Conservation (phyloP, 768 basidiomycete species). For the Piloderma croceum region DNA sequence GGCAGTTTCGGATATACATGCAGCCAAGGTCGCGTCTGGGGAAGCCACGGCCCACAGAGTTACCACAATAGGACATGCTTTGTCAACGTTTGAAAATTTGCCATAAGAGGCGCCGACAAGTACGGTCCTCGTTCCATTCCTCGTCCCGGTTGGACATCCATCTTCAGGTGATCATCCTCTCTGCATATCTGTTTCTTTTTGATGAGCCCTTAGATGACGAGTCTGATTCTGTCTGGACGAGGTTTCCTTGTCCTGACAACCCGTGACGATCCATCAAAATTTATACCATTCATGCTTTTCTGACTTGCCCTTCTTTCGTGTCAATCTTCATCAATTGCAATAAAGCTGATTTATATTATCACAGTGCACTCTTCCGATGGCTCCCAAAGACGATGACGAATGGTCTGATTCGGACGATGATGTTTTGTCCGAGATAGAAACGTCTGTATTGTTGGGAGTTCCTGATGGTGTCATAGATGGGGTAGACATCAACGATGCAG, state of each 20-base stretch:
- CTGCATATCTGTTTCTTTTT: slow-evolving; percentile 6
- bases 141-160: too few species aligned
- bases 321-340: slow-evolving; percentile 9
- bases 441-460: slow-evolving; percentile 71
- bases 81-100: too few species aligned
- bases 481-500: slow-evolving; percentile 63
- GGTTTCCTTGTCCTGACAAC: slow-evolving; percentile 53
- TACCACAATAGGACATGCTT: too few species aligned
- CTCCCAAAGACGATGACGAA: slow-evolving; percentile 44
- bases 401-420: slow-evolving; percentile 84
- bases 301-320: slow-evolving; percentile 42
- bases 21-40: too few species aligned
- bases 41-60: too few species aligned
- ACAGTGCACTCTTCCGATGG: slow-evolving; percentile 29
- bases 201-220: slow-evolving; percentile 71
- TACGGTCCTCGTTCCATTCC: too few species aligned
- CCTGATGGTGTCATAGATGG: slow-evolving; percentile 68
- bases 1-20: too few species aligned
- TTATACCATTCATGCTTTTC: slow-evolving; percentile 93
- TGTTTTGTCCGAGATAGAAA: slow-evolving; percentile 49
- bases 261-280: slow-evolving; percentile 59
- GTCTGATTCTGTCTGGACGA: slow-evolving; percentile 60
- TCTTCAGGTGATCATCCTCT: too few species aligned
- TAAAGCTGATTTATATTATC: slow-evolving; percentile 9
- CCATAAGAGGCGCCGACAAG: too few species aligned